A percentile compares a stretch with the other conserved stretches of the same genome.
phyloP scores from a whole-genome alignment of 148 eudicot genomes.

The Camellia sinensis region DNA sequence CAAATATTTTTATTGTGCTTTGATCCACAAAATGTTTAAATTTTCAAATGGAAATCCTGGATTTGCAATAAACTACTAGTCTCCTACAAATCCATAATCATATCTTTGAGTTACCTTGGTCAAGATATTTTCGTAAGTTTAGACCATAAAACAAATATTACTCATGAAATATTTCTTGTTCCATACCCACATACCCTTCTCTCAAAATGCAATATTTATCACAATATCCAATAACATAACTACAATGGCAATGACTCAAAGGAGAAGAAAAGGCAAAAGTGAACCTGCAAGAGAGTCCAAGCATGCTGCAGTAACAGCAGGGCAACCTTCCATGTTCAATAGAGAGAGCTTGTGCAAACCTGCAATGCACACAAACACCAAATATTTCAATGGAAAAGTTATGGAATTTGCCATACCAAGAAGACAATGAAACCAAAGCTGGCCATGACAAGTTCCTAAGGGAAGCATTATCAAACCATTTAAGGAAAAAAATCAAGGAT shows the following conservation, averaged over 20 bases:
- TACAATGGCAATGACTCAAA: not conserved
- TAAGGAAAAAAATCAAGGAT: not conserved
- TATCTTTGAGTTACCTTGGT: not conserved
- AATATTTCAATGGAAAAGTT: not conserved
- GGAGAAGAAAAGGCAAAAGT: not conserved
- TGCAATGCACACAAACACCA: constrained; percentile 23
- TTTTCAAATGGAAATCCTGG: not conserved
- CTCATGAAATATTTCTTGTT: not conserved
- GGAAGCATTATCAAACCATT: not conserved
- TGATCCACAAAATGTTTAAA: not conserved
- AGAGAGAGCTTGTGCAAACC: constrained; percentile 60
- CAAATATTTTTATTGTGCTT: not conserved
- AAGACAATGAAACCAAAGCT: not conserved
- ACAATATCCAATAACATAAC: not conserved
- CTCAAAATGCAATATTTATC: not conserved
- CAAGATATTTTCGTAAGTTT: not conserved
- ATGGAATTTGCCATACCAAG: not conserved
- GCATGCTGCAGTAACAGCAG: constrained; percentile 64
- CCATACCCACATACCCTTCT: not conserved
- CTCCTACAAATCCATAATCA: not conserved
- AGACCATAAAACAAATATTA: not conserved
- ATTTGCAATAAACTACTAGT: not conserved
- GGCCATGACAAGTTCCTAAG: not conserved
- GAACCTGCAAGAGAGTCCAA: constrained; percentile 76
- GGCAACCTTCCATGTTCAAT: constrained; percentile 82